Evolutionary conservation across 2,329 filamentous ascomycete species (phyloP).

Genomic region (Pyricularia sp.): DNA sequence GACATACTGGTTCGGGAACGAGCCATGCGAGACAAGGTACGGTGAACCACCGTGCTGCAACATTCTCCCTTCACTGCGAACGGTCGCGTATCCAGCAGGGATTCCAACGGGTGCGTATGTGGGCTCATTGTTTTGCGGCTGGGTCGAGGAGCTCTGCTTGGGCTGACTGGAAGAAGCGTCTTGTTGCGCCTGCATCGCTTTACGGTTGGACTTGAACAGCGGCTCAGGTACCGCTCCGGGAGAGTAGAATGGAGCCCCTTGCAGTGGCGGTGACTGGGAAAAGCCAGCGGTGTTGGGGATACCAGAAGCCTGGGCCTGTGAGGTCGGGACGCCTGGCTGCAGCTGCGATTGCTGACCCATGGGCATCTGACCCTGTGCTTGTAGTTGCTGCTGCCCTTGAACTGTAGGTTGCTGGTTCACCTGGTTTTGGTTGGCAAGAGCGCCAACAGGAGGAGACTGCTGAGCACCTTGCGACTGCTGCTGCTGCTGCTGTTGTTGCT

Average conservation of each 20-base stretch:
- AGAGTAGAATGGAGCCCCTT: slow-evolving; percentile 1
- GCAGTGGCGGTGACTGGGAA: background rate
- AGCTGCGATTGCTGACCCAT: slow-evolving; percentile 1
- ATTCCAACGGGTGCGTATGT: slow-evolving; percentile 28
- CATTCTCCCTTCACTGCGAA: slow-evolving; percentile 25
- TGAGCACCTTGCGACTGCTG: slow-evolving; percentile 7
- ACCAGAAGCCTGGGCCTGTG: background rate
- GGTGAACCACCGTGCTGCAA: slow-evolving; percentile 11
- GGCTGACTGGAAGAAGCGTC: background rate
- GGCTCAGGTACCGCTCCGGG: slow-evolving; percentile 5
- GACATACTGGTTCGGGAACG: slow-evolving; percentile 2
- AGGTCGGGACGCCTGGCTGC: background rate
- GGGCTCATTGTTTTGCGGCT: slow-evolving; percentile 16
- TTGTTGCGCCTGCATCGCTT: background rate
- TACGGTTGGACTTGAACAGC: background rate
- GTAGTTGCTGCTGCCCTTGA: slow-evolving; percentile 7
- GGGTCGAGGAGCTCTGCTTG: background rate
- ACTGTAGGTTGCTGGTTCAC: background rate
- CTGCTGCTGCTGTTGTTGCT: too few relatives aligned
- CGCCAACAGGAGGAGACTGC: background rate
- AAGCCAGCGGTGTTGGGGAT: background rate
- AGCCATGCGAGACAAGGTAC: slow-evolving; percentile 6
- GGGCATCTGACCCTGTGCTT: background rate
- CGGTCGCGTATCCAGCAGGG: slow-evolving; percentile 24
- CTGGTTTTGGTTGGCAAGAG: background rate